Evolutionary conservation across 2,329 filamentous ascomycete genomes (phyloP).

Genomic region (Thermomyces lanuginosus): DNA sequence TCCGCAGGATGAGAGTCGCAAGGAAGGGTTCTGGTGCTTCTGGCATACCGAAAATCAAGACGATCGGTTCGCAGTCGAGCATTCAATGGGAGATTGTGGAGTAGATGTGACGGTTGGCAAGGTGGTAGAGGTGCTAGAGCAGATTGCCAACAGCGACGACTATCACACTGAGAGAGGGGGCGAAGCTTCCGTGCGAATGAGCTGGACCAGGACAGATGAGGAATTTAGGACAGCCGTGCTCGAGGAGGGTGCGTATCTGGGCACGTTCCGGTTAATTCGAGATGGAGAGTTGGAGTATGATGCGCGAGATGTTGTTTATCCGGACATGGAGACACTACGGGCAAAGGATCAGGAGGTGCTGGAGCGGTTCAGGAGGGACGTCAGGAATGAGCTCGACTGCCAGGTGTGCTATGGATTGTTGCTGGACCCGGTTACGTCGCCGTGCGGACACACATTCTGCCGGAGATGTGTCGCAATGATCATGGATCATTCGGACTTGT

Average conservation of each 20-base stretch:
- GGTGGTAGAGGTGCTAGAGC: slow-evolving; percentile 44
- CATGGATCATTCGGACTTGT: slow-evolving; percentile 60
- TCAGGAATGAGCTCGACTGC: slow-evolving; percentile 62
- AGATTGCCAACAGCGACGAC: slow-evolving; percentile 7
- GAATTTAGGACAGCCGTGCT: slow-evolving; percentile 18
- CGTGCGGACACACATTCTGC: slow-evolving; percentile 82
- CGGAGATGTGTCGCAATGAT: slow-evolving; percentile 60
- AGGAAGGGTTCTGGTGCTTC: slow-evolving; percentile 59
- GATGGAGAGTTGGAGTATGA: slow-evolving; percentile 43
- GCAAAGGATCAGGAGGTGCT: slow-evolving; percentile 36
- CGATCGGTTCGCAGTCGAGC: slow-evolving; percentile 47
- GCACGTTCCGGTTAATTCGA: slow-evolving; percentile 50
- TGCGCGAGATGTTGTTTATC: slow-evolving; percentile 38
- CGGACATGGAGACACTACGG: slow-evolving; percentile 7
- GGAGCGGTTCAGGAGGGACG: slow-evolving; percentile 42
- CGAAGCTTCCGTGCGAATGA: slow-evolving; percentile 4
- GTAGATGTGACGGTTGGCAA: slow-evolving; percentile 63
- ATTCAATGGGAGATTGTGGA: slow-evolving; percentile 60
- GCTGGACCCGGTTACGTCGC: slow-evolving; percentile 65
- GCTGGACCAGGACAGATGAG: no score
- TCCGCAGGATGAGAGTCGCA: slow-evolving; percentile 49
- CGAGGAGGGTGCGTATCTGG: slow-evolving; percentile 43
- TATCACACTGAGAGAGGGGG: slow-evolving; percentile 2
- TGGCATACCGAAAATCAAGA: slow-evolving; percentile 17
- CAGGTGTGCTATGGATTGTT: slow-evolving; percentile 75